Conservation (phyloP, 495 filamentous ascomycete species). For the Aspergillus homomorphus region DNA sequence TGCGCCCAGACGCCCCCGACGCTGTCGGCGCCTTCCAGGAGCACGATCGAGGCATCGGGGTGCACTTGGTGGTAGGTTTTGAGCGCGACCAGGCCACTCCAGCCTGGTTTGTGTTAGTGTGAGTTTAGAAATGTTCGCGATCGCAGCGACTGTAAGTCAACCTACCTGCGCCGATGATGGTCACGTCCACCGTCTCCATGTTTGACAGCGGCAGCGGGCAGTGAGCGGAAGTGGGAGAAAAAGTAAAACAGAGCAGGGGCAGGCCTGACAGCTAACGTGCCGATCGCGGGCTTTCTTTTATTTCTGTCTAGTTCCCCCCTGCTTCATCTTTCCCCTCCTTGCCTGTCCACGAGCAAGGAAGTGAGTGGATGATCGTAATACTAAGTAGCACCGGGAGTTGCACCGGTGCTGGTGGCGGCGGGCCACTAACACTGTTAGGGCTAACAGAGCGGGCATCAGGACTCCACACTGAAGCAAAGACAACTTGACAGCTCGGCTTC, state of each 20-base stretch:
- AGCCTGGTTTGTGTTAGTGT: slow-evolving; percentile 35
- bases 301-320: background rate
- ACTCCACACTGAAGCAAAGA: too few species aligned
- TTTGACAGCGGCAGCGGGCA: background rate
- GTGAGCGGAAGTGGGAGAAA: background rate
- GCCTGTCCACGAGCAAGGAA: background rate
- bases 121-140: background rate
- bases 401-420: too few species aligned
- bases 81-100: slow-evolving; percentile 57
- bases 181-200: slow-evolving; percentile 24
- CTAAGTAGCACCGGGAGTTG: too few species aligned
- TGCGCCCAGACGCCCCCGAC: slow-evolving; percentile 72
- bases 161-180: slow-evolving; percentile 46
- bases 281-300: background rate
- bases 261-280: background rate
- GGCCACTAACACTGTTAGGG: background rate
- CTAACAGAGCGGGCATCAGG: background rate
- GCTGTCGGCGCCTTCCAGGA: slow-evolving; percentile 54
- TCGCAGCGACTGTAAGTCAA: background rate
- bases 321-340: background rate
- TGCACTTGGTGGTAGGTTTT: slow-evolving; percentile 58
- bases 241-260: background rate
- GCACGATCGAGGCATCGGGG: slow-evolving; percentile 43
- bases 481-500: background rate
- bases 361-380: background rate